These are phyloP conservation scores for Naganishia sp. DNA, from an alignment of 1,284 basidiomycete genomes.

Conservation along the genomic window DNA sequence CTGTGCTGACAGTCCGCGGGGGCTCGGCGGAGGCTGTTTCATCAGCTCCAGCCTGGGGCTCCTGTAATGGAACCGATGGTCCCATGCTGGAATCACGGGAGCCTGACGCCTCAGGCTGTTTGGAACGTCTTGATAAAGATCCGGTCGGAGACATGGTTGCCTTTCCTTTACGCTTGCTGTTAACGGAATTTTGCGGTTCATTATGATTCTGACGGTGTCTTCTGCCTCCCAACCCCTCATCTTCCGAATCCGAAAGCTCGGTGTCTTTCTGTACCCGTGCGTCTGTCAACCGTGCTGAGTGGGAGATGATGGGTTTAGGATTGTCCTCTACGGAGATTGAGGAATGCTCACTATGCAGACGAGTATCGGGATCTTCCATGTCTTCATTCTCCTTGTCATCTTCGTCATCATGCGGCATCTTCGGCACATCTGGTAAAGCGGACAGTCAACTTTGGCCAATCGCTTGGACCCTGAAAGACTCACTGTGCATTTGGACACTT, in stretches of 20 bases:
- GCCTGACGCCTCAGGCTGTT: neutral
- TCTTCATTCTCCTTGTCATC: conserved; percentile 80
- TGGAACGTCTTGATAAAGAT: conserved; percentile 3
- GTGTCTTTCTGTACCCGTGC: conserved; percentile 49
- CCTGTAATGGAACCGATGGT: neutral
- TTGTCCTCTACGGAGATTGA: neutral
- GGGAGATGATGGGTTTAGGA: too few relatives aligned
- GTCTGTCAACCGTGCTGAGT: conserved; percentile 48
- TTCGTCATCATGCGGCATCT: conserved; percentile 76
- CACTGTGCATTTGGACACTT: conserved; percentile 83
- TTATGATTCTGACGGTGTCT: conserved; percentile 50
- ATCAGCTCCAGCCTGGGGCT: neutral
- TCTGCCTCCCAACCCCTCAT: conserved; percentile 54
- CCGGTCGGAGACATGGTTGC: conserved; percentile 26
- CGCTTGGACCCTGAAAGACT: conserved; percentile 37
- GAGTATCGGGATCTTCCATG: conserved; percentile 69
- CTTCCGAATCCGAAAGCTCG: conserved; percentile 58
- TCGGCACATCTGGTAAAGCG: conserved; percentile 65
- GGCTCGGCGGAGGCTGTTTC: neutral
- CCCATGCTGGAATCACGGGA: conserved; percentile 14
- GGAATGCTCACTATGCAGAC: conserved; percentile 63
- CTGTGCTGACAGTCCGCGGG: conserved; percentile 26
- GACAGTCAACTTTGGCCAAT: conserved; percentile 34
- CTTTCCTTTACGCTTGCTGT: conserved; percentile 27
- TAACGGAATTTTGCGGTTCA: conserved; percentile 29